A percentile compares a stretch with the other conserved stretches of the same genome.
These are phyloP conservation scores for Parachaetomium inaequale DNA, from an alignment of 495 filamentous ascomycete species.

Conservation along the genomic window DNA sequence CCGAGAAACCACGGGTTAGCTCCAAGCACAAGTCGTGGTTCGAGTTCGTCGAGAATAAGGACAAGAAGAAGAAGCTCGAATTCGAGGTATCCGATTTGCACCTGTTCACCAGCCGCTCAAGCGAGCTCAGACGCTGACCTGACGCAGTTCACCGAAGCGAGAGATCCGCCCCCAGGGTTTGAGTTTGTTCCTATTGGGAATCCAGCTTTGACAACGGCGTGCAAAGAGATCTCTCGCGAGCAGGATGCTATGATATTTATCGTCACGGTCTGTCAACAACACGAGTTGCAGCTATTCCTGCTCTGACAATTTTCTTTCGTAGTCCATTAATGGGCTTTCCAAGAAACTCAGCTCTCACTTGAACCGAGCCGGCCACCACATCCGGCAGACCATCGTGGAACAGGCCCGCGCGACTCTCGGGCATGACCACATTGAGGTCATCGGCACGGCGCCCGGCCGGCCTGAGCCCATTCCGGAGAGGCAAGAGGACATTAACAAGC, in stretches of 20 bases:
- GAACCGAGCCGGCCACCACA: constrained; percentile 78
- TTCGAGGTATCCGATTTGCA: constrained; percentile 38
- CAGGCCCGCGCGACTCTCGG: constrained; percentile 39
- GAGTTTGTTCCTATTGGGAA: constrained; percentile 81
- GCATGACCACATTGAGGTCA: constrained; percentile 20
- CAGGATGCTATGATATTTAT: constrained; percentile 66
- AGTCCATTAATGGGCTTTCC: constrained; percentile 21
- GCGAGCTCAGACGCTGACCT: constrained; percentile 25
- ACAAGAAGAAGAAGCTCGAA: constrained; percentile 56
- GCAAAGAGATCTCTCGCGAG: constrained; percentile 76
- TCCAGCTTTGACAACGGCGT: constrained; percentile 66
- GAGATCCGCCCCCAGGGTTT: constrained; percentile 66
- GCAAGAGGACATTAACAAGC: constrained; percentile 65
- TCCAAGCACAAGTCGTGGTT: constrained; percentile 52
- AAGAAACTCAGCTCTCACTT: constrained; percentile 48
- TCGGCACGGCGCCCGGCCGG: constrained; percentile 23
- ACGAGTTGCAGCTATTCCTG: background rate
- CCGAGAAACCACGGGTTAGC: constrained; percentile 33
- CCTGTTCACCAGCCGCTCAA: background rate
- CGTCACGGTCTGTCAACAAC: constrained; percentile 62
- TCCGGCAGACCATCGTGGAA: constrained; percentile 49
- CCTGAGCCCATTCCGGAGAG: constrained; percentile 52
- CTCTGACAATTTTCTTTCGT: constrained; percentile 12
- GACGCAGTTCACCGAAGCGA: constrained; percentile 41
- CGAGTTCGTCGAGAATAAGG: constrained; percentile 52